These are phyloP conservation scores for Phytophthora vignae DNA, from an alignment of 352 stramenopile genomes.

Conservation along the genomic window DNA sequence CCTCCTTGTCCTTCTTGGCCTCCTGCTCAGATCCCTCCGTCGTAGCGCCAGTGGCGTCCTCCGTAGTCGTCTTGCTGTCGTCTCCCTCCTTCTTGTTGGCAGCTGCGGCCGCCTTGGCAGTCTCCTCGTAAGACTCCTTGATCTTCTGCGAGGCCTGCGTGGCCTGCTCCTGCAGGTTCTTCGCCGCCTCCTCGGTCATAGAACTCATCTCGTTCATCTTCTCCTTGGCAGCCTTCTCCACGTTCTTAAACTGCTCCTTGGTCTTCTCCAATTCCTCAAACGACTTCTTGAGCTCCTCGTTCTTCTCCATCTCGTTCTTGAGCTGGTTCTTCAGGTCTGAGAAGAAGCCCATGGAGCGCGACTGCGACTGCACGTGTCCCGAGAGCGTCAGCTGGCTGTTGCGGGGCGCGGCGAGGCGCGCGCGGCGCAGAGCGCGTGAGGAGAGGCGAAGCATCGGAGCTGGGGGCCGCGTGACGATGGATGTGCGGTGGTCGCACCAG, in stretches of 20 bases:
- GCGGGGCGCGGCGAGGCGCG: slow-evolving; percentile 22
- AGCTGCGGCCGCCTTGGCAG: slow-evolving; percentile 31
- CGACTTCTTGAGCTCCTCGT: slow-evolving; percentile 82
- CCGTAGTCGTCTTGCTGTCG: not conserved
- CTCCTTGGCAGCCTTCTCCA: slow-evolving; percentile 69
- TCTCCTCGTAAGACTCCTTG: slow-evolving; percentile 61
- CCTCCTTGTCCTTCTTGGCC: slow-evolving; percentile 19
- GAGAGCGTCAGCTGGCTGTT: slow-evolving; percentile 10
- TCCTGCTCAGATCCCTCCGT: slow-evolving; percentile 25
- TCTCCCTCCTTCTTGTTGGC: slow-evolving; percentile 22
- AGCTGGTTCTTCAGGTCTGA: slow-evolving; percentile 84
- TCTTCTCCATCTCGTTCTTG: slow-evolving; percentile 84
- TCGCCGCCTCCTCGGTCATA: slow-evolving; percentile 66
- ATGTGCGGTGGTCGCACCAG: slow-evolving; percentile 33
- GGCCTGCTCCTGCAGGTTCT: slow-evolving; percentile 65
- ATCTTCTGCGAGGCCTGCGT: slow-evolving; percentile 69
- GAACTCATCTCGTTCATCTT: slow-evolving; percentile 69
- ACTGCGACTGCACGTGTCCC: slow-evolving; percentile 36
- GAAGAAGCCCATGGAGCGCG: slow-evolving; percentile 74
- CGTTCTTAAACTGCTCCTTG: slow-evolving; percentile 73
- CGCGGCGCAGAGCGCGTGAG: slow-evolving; percentile 32
- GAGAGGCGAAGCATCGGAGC: slow-evolving; percentile 44
- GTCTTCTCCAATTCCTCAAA: slow-evolving; percentile 81
- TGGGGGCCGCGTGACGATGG: slow-evolving; percentile 3
- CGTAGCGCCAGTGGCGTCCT: slow-evolving; percentile 11